Evolutionary conservation across 192 early-diverging fungal genomes (phyloP).

Genomic region (Coemansia sp.): DNA sequence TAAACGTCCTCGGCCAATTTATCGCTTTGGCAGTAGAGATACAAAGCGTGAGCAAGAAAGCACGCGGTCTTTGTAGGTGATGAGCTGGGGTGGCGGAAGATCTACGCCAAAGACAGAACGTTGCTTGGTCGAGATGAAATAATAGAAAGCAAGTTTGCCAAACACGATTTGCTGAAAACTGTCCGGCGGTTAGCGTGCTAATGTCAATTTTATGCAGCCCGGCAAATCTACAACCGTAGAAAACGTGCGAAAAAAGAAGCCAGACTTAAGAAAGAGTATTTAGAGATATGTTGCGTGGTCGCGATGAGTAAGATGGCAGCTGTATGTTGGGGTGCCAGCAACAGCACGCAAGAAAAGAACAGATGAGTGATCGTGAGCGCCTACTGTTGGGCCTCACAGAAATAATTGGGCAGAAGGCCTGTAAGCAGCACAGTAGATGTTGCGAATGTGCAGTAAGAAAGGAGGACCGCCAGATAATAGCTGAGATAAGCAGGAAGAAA

Average conservation of each 20-base stretch:
- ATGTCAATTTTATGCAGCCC: neutral
- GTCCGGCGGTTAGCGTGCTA: neutral
- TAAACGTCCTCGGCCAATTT: neutral
- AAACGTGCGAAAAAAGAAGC: neutral
- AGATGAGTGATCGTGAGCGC: slow-evolving; percentile 12
- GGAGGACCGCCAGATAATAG: slow-evolving; percentile 1
- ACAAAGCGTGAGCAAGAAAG: neutral
- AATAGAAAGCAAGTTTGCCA: neutral
- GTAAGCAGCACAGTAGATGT: slow-evolving; percentile 16
- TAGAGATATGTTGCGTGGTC: neutral
- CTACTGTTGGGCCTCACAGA: neutral
- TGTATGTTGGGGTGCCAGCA: neutral
- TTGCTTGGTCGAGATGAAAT: slow-evolving; percentile 1
- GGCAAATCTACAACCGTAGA: neutral
- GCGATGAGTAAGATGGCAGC: neutral
- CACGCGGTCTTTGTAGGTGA: slow-evolving; percentile 1
- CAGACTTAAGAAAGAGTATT: neutral
- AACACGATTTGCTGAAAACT: neutral
- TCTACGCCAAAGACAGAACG: neutral
- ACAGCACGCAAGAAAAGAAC: neutral
- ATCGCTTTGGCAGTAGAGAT: neutral
- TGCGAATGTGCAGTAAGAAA: slow-evolving; percentile 10
- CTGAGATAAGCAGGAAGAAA: slow-evolving; percentile 10
- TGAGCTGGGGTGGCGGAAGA: slow-evolving; percentile 3
- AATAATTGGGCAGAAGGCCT: neutral